Evolutionary conservation across 2,329 filamentous ascomycete genomes (phyloP).

Genomic region (Fusarium phyllophilum): DNA sequence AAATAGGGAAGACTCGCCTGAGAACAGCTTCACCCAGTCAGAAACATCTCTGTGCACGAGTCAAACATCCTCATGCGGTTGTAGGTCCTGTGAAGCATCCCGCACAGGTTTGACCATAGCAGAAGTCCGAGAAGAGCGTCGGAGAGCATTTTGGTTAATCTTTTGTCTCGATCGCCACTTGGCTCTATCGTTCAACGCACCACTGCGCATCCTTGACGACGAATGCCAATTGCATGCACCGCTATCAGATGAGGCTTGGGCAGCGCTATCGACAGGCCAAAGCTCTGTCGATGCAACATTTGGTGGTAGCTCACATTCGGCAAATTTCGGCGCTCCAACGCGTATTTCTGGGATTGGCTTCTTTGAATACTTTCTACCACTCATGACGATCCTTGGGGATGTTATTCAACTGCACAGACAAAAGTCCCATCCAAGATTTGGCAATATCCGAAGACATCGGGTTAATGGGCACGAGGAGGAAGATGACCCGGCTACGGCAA

Average conservation of each 20-base stretch:
- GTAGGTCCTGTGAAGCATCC: background rate
- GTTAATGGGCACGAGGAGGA: background rate
- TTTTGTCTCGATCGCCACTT: background rate
- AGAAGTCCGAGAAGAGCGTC: background rate
- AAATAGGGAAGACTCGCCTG: background rate
- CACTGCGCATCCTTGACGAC: background rate
- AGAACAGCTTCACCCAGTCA: background rate
- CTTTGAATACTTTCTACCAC: background rate
- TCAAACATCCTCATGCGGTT: background rate
- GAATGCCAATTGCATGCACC: background rate
- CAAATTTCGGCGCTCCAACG: background rate
- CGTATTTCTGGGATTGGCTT: background rate
- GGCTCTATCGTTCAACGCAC: background rate
- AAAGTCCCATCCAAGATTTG: background rate
- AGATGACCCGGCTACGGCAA: background rate
- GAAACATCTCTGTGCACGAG: background rate
- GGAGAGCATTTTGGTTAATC: background rate
- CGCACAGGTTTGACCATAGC: background rate
- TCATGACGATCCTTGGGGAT: background rate
- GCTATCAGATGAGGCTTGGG: background rate
- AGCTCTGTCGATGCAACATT: accelerated
- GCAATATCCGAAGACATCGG: background rate
- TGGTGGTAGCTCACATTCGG: background rate
- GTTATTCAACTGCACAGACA: background rate
- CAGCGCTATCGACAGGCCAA: background rate